These are phyloP conservation scores for Corniculantispora saksenae DNA, from an alignment of 2,329 filamentous ascomycete species.

Conservation along the genomic window DNA sequence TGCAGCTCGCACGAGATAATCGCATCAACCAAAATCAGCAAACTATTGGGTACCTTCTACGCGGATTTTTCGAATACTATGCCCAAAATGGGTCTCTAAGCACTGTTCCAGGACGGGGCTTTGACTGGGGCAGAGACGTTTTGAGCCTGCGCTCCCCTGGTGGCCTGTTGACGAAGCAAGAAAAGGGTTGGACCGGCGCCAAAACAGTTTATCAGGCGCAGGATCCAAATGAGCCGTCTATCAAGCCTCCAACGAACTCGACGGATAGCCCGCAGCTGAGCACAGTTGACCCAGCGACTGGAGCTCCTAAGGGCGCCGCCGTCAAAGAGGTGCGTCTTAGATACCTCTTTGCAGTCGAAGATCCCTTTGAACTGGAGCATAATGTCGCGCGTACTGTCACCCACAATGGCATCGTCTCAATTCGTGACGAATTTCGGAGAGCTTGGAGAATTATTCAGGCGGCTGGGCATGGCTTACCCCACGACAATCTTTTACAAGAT, in stretches of 20 bases:
- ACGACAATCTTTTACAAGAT: conserved; percentile 57
- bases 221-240: conserved; percentile 27
- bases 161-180: conserved; percentile 70
- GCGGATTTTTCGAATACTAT: conserved; percentile 88
- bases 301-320: conserved; percentile 37
- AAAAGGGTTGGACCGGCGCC: conserved; percentile 86
- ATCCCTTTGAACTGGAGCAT: conserved; percentile 85
- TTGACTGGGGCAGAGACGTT: conserved; percentile 80
- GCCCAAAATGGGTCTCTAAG: conserved; percentile 61
- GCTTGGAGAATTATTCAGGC: conserved; percentile 71
- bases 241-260: conserved; percentile 17
- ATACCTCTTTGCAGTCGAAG: conserved; percentile 87
- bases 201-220: conserved; percentile 65
- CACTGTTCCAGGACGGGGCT: conserved; percentile 55
- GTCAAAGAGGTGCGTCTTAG: conserved; percentile 74
- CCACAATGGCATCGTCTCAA: conserved; percentile 77
- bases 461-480: conserved; percentile 42
- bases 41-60: conserved; percentile 68
- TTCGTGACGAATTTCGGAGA: conserved; percentile 80
- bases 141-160: conserved; percentile 73
- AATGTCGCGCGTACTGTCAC: conserved; percentile 88
- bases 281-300: conserved; percentile 1
- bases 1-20: conserved; percentile 56
- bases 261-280: conserved; percentile 26
- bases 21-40: conserved; percentile 69